These are phyloP conservation scores for Phytopythium helicoides DNA, from an alignment of 352 stramenopile species.

Conservation along the genomic window DNA sequence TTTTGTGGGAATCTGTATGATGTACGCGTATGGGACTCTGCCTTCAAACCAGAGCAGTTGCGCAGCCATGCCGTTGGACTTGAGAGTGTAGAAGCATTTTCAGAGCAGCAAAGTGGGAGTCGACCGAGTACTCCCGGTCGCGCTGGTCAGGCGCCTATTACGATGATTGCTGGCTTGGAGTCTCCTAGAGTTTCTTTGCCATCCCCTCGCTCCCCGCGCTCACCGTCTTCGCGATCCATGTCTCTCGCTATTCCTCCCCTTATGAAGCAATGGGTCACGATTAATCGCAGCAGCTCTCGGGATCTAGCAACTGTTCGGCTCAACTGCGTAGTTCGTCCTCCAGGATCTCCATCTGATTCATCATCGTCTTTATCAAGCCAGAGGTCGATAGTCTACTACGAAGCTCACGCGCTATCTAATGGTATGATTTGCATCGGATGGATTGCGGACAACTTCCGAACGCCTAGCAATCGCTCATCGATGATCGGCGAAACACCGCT, in stretches of 20 bases:
- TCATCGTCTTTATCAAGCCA: not conserved
- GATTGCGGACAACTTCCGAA: constrained; percentile 18
- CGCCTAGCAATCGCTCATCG: constrained; percentile 10
- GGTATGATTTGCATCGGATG: constrained; percentile 58
- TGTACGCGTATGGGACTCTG: constrained; percentile 60
- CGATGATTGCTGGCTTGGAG: not conserved
- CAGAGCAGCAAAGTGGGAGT: constrained; percentile 10
- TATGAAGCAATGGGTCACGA: constrained; percentile 52
- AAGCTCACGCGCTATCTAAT: constrained; percentile 44
- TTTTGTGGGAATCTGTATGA: constrained; percentile 47
- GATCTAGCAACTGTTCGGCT: constrained; percentile 39
- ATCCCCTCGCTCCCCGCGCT: constrained; percentile 41
- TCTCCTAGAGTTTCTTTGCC: constrained; percentile 11
- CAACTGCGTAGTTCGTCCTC: constrained; percentile 17
- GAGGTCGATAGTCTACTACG: constrained; percentile 39
- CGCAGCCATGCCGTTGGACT: constrained; percentile 49
- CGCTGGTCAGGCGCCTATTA: not conserved
- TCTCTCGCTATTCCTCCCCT: constrained; percentile 26
- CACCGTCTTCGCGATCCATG: constrained; percentile 26
- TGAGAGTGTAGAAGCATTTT: constrained; percentile 22
- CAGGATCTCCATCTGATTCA: not conserved
- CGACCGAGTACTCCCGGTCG: constrained; percentile 22
- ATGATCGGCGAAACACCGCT: constrained; percentile 38
- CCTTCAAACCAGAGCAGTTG: constrained; percentile 51
- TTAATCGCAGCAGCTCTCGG: constrained; percentile 39